A percentile compares a stretch with the other conserved stretches of the same genome.
These are phyloP conservation scores for Malbranchea zuffiana DNA, from an alignment of 2,329 filamentous ascomycete species.

Conservation along the genomic window DNA sequence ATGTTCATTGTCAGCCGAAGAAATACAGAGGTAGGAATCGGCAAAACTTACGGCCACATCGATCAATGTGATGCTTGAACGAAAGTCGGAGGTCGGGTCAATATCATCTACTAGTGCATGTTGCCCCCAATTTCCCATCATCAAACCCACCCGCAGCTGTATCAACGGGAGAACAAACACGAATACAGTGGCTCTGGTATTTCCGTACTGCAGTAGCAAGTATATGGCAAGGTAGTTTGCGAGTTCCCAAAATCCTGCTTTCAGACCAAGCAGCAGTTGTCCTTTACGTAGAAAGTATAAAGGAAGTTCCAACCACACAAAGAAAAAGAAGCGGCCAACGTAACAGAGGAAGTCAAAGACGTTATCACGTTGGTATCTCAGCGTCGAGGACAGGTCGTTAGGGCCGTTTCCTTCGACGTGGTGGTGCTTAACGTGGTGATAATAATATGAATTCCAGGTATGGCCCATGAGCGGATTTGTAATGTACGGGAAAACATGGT, in stretches of 20 bases:
- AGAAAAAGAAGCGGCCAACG: slow-evolving; percentile 59
- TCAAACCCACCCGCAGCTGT: slow-evolving; percentile 58
- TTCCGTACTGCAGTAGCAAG: slow-evolving; percentile 39
- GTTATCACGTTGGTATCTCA: slow-evolving; percentile 64
- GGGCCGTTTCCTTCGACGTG: slow-evolving; percentile 74
- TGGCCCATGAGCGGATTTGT: slow-evolving; percentile 68
- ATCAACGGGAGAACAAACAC: slow-evolving; percentile 56
- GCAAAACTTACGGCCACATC: slow-evolving; percentile 56
- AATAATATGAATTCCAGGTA: slow-evolving; percentile 76
- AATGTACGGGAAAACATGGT: slow-evolving; percentile 60
- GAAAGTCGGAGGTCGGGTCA: slow-evolving; percentile 65
- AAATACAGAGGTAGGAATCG: not conserved
- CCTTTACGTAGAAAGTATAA: slow-evolving; percentile 58
- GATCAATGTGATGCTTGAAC: slow-evolving; percentile 67
- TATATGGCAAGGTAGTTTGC: slow-evolving; percentile 45
- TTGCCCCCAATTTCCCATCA: slow-evolving; percentile 78
- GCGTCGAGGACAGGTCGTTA: slow-evolving; percentile 62
- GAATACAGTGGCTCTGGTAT: slow-evolving; percentile 50
- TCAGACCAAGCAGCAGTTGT: slow-evolving; percentile 45
- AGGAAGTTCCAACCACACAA: slow-evolving; percentile 65
- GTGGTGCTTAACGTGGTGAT: slow-evolving; percentile 78
- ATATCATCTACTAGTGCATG: slow-evolving; percentile 68
- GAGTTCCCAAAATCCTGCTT: slow-evolving; percentile 52
- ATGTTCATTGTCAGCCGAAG: slow-evolving; percentile 3
- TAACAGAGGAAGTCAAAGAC: slow-evolving; percentile 58